A percentile compares a stretch with the other conserved stretches of the same genome.
Evolutionary conservation across 2,329 filamentous ascomycete genomes (phyloP).

Genomic region (Colletotrichum sp.): DNA sequence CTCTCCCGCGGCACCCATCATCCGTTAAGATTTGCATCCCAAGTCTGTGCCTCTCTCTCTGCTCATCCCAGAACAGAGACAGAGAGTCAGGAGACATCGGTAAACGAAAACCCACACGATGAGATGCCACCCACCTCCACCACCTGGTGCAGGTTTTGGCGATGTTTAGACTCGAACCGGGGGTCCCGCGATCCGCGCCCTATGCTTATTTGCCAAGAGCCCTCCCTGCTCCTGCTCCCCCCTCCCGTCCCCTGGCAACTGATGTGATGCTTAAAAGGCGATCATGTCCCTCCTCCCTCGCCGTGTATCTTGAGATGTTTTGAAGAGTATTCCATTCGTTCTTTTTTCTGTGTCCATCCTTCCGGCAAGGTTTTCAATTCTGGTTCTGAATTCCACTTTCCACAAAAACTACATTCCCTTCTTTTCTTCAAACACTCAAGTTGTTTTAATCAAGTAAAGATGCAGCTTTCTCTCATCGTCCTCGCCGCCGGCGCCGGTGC

Average conservation of each 20-base stretch:
- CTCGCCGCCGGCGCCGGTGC: conserved; percentile 14
- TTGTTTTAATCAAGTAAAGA: conserved; percentile 5
- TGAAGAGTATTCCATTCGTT: neutral
- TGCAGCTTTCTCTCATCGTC: conserved; percentile 19
- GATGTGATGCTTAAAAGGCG: conserved; percentile 18
- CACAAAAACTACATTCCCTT: neutral
- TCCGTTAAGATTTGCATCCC: neutral
- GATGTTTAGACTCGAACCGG: conserved; percentile 5
- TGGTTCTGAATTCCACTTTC: neutral
- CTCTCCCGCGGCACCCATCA: neutral
- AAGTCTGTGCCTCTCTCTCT: neutral
- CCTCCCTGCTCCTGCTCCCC: neutral
- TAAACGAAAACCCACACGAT: neutral
- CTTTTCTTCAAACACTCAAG: neutral
- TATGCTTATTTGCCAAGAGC: conserved; percentile 9
- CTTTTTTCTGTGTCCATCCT: conserved; percentile 1
- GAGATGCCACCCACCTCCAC: neutral
- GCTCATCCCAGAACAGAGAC: neutral
- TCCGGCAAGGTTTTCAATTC: conserved; percentile 19
- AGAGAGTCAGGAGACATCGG: neutral
- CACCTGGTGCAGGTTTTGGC: conserved; percentile 6
- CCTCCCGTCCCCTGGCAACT: neutral
- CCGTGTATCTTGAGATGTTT: neutral
- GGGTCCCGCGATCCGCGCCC: neutral
- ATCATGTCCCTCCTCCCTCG: neutral